These are phyloP conservation scores for Aciculosporium take DNA, from an alignment of 2,329 filamentous ascomycete genomes.

Conservation along the genomic window DNA sequence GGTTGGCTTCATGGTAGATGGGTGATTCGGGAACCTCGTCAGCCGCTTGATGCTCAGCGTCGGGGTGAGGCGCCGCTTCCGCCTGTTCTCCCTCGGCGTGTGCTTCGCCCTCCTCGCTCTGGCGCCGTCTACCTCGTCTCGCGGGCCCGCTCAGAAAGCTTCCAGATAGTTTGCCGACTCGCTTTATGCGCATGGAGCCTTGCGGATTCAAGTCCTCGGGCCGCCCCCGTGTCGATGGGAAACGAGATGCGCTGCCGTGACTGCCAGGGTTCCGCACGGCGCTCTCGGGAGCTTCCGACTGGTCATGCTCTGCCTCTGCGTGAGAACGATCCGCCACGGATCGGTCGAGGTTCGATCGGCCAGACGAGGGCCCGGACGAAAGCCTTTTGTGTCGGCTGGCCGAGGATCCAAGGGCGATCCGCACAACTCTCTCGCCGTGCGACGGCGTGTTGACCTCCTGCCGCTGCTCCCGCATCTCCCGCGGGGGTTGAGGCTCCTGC, in stretches of 20 bases:
- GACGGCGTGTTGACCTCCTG: constrained; percentile 40
- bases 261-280: constrained; percentile 32
- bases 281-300: constrained; percentile 34
- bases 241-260: constrained; percentile 39
- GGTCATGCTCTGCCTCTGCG: constrained; percentile 31
- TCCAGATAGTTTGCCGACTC: constrained; percentile 59
- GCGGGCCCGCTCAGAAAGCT: constrained; percentile 70
- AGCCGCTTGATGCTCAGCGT: constrained; percentile 26
- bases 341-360: constrained; percentile 20
- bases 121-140: constrained; percentile 54
- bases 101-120: constrained; percentile 47
- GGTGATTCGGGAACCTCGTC: constrained; percentile 27
- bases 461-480: constrained; percentile 23
- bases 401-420: constrained; percentile 39
- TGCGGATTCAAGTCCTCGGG: constrained; percentile 54
- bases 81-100: constrained; percentile 28
- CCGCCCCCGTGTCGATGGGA: constrained; percentile 34
- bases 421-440: constrained; percentile 37
- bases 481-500: constrained; percentile 18
- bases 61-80: constrained; percentile 23
- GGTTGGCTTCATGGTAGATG: constrained; percentile 28
- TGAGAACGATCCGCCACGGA: constrained; percentile 20
- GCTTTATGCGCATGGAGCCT: constrained; percentile 63
- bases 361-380: constrained; percentile 23
- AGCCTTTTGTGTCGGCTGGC: constrained; percentile 25